phyloP scores from a whole-genome alignment of 2,329 filamentous ascomycete genomes.

The Aspergillus awamori region DNA sequence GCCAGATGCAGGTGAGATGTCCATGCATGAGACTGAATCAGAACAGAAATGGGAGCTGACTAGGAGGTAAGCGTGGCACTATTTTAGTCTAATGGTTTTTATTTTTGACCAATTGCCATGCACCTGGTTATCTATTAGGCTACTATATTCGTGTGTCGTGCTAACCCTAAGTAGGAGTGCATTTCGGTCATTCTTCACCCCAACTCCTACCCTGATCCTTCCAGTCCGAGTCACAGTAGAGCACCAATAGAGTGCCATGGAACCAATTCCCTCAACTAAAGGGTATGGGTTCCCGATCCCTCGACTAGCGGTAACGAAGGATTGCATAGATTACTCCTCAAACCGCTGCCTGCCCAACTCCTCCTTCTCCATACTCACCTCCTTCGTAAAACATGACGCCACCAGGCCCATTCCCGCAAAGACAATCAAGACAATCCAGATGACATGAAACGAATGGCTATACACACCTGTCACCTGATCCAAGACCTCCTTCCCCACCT shows the following conservation, averaged over 20 bases:
- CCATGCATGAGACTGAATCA: not conserved
- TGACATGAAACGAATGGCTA: slow-evolving; percentile 7
- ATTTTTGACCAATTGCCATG: not conserved
- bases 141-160: not conserved
- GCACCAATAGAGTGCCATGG: not conserved
- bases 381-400: slow-evolving; percentile 6
- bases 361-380: slow-evolving; percentile 10
- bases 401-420: slow-evolving; percentile 6
- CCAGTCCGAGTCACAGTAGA: not conserved
- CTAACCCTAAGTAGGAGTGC: not conserved
- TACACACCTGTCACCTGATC: slow-evolving; percentile 3
- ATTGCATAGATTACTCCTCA: not conserved
- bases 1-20: not conserved
- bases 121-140: not conserved
- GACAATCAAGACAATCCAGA: slow-evolving; percentile 10
- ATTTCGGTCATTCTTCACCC: not conserved
- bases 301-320: not conserved
- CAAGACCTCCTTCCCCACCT: not conserved
- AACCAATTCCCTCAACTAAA: not conserved
- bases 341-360: slow-evolving; percentile 9
- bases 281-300: not conserved
- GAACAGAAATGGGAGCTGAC: not conserved
- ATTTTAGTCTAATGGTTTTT: not conserved
- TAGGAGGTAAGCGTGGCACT: not conserved
- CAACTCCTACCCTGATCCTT: not conserved